Evolutionary conservation across 1,139 yeast genomes (phyloP), one percentile per base, ranked within the genome.

Genomic region (Diutina sp.): DNA sequence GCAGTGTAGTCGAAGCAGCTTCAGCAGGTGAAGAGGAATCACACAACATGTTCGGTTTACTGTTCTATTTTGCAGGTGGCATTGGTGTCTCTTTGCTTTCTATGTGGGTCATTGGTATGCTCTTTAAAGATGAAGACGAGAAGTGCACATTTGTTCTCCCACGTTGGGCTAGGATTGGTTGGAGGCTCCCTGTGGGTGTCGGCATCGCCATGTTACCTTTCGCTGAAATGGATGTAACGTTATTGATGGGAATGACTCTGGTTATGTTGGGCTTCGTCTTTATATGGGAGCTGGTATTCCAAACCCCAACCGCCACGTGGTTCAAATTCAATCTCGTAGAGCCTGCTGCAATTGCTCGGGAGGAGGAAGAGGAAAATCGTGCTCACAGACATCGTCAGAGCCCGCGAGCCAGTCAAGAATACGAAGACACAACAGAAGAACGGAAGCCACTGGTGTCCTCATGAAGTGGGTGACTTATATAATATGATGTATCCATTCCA

Each of bases 41-140:
- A 12, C 53, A 50, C 7, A 62, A 62, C 46, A 63, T 72, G 60
- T 68, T 69, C 55, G 79, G 76, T 1, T 67, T 78, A 45, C 69
- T 78, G 9, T 75, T 79, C 58, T 78, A 71, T 63, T 76, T 78
- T 60, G 73, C 80, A 5, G 83, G 83, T 1, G 83, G 83, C 1
- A 61, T 79, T 4, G 71, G 76, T 58, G 72, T 77, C 14, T 66
- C 79, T 0, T 65, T 79, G 52, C 47, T 71, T 6, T 65, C 69
- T 45, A 64, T 77, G 61, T 69, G 69, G 41, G 58, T 71, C 2
- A 60, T 78, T 44, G 82, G 79, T 0, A 50, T 50, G 53, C 32
- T 30, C 5, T 50, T 30, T 7, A 16, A 50, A 21, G 53, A 50
- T 12, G 44, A 32, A n/a, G 53, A 50, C 25, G 53, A 50, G 14